Evolutionary conservation across 305 asterid species (phyloP).

Genomic region (Fraxinus dipetala): DNA sequence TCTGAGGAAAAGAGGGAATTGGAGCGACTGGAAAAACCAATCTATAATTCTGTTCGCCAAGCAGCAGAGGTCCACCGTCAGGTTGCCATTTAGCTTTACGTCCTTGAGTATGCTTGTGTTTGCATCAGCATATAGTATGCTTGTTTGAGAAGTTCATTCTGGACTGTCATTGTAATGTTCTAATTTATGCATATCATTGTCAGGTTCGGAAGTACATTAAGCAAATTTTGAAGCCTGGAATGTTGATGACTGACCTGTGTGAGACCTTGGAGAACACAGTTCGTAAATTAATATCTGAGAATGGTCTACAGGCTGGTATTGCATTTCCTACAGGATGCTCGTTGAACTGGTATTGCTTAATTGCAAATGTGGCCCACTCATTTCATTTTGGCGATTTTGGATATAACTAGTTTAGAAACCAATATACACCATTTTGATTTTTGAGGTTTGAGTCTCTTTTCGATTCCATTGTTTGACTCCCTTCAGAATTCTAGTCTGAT

Average conservation of each 20-base stretch:
- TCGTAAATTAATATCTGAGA: slow-evolving; percentile 83
- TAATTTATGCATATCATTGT: slow-evolving; percentile 6
- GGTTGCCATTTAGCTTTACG: slow-evolving; percentile 42
- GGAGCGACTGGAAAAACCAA: slow-evolving; percentile 81
- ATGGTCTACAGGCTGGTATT: slow-evolving; percentile 56
- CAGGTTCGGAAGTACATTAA: slow-evolving; percentile 87
- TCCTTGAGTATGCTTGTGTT: slow-evolving; percentile 1
- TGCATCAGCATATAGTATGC: background rate
- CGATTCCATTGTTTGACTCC: background rate
- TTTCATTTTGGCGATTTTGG: slow-evolving; percentile 3
- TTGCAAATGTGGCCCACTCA: background rate
- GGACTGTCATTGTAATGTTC: background rate
- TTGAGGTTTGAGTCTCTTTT: background rate
- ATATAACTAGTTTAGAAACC: background rate
- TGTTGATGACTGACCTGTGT: slow-evolving; percentile 89
- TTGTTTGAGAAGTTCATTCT: background rate
- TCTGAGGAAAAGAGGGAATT: slow-evolving; percentile 97
- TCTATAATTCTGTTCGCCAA: slow-evolving; percentile 84
- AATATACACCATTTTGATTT: background rate
- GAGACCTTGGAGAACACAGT: slow-evolving; percentile 94
- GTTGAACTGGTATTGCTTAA: slow-evolving; percentile 36
- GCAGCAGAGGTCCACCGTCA: slow-evolving; percentile 99
- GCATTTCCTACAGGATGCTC: slow-evolving; percentile 60
- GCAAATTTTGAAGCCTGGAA: slow-evolving; percentile 83
- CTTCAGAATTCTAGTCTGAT: background rate